Evolutionary conservation across 2,329 filamentous ascomycete species (phyloP).

Genomic region (Elsinoe fawcettii): DNA sequence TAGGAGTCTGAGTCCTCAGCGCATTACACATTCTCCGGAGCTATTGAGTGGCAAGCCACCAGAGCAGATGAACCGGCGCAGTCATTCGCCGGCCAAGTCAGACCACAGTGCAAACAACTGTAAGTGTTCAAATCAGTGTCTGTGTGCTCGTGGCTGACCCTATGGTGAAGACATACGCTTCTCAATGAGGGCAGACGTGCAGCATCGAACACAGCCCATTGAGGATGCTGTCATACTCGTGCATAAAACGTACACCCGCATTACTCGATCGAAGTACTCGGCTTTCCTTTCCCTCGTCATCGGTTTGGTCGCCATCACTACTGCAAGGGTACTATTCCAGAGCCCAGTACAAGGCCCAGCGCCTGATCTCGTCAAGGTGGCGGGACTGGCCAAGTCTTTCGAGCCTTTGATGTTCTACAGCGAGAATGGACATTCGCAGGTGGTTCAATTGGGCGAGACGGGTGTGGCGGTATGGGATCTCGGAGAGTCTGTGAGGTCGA

Average conservation of each 20-base stretch:
- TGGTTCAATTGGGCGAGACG: slow-evolving; percentile 81
- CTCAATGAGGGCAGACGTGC: slow-evolving; percentile 76
- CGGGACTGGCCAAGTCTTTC: slow-evolving; percentile 80
- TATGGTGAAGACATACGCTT: slow-evolving; percentile 67
- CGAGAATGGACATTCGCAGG: slow-evolving; percentile 77
- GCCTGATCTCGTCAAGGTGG: slow-evolving; percentile 84
- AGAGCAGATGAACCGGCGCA: slow-evolving; percentile 11
- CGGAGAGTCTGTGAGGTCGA: slow-evolving; percentile 77
- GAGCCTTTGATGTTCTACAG: slow-evolving; percentile 94
- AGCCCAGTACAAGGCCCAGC: slow-evolving; percentile 60
- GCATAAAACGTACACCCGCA: slow-evolving; percentile 49
- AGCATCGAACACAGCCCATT: slow-evolving; percentile 77
- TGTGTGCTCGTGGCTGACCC: slow-evolving; percentile 16
- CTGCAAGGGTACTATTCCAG: slow-evolving; percentile 59
- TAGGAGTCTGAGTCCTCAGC: slow-evolving; percentile 22
- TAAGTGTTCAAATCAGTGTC: slow-evolving; percentile 22
- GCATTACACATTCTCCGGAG: slow-evolving; percentile 7
- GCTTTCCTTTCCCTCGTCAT: slow-evolving; percentile 55
- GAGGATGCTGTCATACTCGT: slow-evolving; percentile 62
- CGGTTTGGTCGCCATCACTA: slow-evolving; percentile 56
- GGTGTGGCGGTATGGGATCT: slow-evolving; percentile 92
- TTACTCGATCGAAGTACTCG: slow-evolving; percentile 64
- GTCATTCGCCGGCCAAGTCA: slow-evolving; percentile 15
- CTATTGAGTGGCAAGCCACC: slow-evolving; percentile 16
- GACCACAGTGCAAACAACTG: slow-evolving; percentile 27